Conservation (phyloP, 768 basidiomycete genomes). For the Gloeopeniophorella convolvens region DNA sequence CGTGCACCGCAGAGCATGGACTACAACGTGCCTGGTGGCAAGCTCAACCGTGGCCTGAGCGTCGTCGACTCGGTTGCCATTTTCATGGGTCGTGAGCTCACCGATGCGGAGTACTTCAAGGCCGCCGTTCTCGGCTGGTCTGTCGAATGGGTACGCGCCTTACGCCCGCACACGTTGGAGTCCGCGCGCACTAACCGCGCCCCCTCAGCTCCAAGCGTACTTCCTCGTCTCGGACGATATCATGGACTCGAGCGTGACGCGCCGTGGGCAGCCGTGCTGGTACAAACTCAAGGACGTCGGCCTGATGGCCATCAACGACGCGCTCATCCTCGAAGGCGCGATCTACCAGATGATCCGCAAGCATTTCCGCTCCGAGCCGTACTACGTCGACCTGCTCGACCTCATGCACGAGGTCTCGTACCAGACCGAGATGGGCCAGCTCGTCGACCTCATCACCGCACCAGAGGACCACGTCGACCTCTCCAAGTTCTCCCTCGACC, state of each 20-base stretch:
- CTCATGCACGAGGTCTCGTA: slow-evolving; percentile 84
- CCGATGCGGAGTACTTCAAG: slow-evolving; percentile 82
- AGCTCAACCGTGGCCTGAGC: slow-evolving; percentile 94
- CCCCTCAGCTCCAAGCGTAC: slow-evolving; percentile 82
- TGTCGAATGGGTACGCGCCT: slow-evolving; percentile 81
- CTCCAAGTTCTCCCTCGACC: slow-evolving; percentile 78
- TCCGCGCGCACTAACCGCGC: background rate
- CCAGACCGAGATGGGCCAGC: slow-evolving; percentile 93
- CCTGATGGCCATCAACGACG: slow-evolving; percentile 90
- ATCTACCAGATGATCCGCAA: slow-evolving; percentile 88
- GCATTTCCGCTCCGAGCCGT: slow-evolving; percentile 73
- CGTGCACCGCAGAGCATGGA: slow-evolving; percentile 58
- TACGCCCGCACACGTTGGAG: background rate
- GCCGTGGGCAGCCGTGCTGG: slow-evolving; percentile 94
- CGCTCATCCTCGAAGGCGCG: slow-evolving; percentile 92
- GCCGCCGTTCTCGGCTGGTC: slow-evolving; percentile 92
- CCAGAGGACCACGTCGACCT: slow-evolving; percentile 88
- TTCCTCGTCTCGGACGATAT: slow-evolving; percentile 98
- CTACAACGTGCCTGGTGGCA: slow-evolving; percentile 94
- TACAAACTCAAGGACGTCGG: slow-evolving; percentile 66
- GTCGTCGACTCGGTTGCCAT: slow-evolving; percentile 93
- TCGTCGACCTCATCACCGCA: slow-evolving; percentile 93
- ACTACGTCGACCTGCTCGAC: slow-evolving; percentile 87
- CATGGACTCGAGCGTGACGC: slow-evolving; percentile 93
- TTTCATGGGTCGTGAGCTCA: slow-evolving; percentile 60